phyloP scores from a whole-genome alignment of 345 rosid species.

The Psidium guajava region DNA sequence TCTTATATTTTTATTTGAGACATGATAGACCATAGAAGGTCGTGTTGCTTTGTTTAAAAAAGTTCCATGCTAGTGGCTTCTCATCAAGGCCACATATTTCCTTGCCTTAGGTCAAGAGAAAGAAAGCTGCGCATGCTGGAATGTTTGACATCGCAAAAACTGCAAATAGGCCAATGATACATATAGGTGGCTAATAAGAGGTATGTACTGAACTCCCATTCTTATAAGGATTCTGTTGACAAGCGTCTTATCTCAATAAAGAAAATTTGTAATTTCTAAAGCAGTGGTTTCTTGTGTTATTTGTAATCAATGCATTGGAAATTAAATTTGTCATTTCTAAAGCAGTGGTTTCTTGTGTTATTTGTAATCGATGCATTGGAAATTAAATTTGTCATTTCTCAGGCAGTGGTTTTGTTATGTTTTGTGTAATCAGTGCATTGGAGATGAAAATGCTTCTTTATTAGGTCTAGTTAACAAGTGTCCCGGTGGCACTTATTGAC shows the following conservation, averaged over 20 bases:
- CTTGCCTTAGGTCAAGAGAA: constrained; percentile 6
- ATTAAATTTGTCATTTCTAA: neutral
- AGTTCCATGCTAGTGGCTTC: neutral
- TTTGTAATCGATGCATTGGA: no score
- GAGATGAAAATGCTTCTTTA: neutral
- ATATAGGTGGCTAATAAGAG: constrained; percentile 7
- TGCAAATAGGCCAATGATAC: constrained; percentile 12
- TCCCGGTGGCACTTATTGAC: neutral
- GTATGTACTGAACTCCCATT: neutral
- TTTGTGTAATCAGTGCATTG: neutral
- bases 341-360: neutral
- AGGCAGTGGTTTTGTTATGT: neutral
- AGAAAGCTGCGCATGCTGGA: constrained; percentile 17
- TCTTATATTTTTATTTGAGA: neutral
- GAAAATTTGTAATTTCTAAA: neutral
- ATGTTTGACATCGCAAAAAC: constrained; percentile 14
- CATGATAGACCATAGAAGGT: neutral
- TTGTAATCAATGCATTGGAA: no score
- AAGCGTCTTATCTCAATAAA: neutral
- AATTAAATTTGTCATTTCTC: neutral
- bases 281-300: neutral
- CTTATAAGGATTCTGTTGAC: neutral
- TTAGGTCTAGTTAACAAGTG: neutral
- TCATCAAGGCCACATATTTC: neutral
- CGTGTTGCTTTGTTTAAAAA: neutral